Evolutionary conservation across 2,329 filamentous ascomycete species (phyloP), one percentile per base, ranked within the genome.

Genomic region (Talaromyces rugulosus): DNA sequence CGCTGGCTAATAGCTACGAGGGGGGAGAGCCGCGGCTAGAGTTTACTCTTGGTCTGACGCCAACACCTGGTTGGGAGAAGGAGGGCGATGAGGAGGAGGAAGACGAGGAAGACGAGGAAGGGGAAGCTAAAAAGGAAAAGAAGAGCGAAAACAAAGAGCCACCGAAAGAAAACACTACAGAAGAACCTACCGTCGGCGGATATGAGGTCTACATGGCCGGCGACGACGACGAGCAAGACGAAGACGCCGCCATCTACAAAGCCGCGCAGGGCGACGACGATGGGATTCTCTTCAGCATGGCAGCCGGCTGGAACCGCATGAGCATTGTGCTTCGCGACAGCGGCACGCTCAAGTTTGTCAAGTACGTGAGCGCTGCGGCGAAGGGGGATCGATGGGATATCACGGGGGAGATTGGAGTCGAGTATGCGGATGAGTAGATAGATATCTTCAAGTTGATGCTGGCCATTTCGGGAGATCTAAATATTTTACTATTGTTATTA

Each of bases 321-420:
- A 92, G 89, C 66, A 86, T 99, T 66, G 95, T 98, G 34, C 80
- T 98, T 67, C 85, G 95, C 62, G 95, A 99, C 73, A 87, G 86
- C 67, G 93, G 91, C 14, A 89, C 90, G 14, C 81, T 99, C 72
- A 89, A 91, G 74, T 99, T 99, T 73, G 92, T 98, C 71, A 99
- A 98, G 81, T 99, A 98, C 75, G 89, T 99, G 27, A 96, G 90
- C 76, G 83, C 83, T 63, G 85, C 83, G 57, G 95, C 95, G 7
- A 86, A 86, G 71, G 95, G 95, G 0, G 95, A 98, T 77, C 84
- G 95, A 51, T 98, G 93, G 92, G 95, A 99, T 78, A 82, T 98
- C 56, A 89, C 87, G 54, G 95, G 87, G 0, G 87, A 87, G 36
- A 91, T 90, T 74, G 91, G 89, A 28, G 88, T 96, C 34, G 82